Base-by-base conservation (phyloP, 2,329 filamentous ascomycete genomes). In the Claviceps sp. region DNA sequence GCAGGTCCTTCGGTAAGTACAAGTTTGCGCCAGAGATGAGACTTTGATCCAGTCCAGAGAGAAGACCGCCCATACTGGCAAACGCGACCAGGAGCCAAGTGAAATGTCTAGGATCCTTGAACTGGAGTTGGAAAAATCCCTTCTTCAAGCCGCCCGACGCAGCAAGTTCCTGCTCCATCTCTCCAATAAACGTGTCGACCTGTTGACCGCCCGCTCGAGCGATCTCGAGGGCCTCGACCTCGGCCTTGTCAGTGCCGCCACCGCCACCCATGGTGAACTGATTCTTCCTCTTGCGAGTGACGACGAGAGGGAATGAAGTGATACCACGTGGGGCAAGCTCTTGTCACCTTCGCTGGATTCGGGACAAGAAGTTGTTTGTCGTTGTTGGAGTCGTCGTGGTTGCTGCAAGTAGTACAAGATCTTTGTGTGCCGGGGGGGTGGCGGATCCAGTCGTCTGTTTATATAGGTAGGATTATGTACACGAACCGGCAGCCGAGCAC, bases 1-100 rank as follows among this genome's bases (percentile, higher is more conserved):
- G 61, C 1, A 87, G 69, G 45, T 81, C 79, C 0, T 63, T 57
- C 2, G 84, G 84, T 45, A 87, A 70, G 62, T 77, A 84, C 4
- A 87, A 70, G 60, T 84, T 83, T 48, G 84, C 84, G 50, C 84
- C 84, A 13, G 77, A 82, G 59, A 88, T 88, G 52, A 87, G 70
- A 46, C 79, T 84, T 66, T 88, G 84, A 61, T 88, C 84, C 20
- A 88, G 72, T 54, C 84, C 84, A 1, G 81, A 85, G 0, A 87
- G 75, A 22, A 88, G 69, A 62, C 84, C 84, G 48, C 84, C 84
- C 81, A 87, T 85, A 16, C 80, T 84, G n/a, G 84, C 84, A 58
- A 87, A 87, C 1, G 74, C 79, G 45, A 85, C 81, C 14, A 86
- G 72, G 16, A 84, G 67, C 70, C 76, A 84, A 26, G 83, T 87